Conservation (phyloP, 1,139 yeast genomes). For the Yarrowia galli region DNA sequence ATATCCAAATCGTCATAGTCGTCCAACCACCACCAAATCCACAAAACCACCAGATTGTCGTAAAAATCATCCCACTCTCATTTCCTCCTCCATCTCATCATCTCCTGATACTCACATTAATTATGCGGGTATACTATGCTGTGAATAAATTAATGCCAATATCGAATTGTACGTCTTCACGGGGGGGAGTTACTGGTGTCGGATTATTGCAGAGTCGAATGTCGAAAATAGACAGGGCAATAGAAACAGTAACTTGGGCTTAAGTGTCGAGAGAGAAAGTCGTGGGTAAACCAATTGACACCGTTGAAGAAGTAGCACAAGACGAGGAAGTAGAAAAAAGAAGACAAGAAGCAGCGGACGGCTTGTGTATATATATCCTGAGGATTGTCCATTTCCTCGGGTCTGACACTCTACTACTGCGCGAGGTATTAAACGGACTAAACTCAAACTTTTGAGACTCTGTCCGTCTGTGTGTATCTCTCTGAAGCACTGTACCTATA, state of each 20-base stretch:
- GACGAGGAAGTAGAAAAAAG: slow-evolving; percentile 30
- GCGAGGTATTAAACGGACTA: slow-evolving; percentile 37
- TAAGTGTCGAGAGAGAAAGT: slow-evolving; percentile 19
- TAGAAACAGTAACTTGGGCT: slow-evolving; percentile 29
- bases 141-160: slow-evolving; percentile 38
- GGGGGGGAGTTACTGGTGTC: slow-evolving; percentile 27
- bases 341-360: slow-evolving; percentile 23
- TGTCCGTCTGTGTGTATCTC: not conserved
- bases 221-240: slow-evolving; percentile 21
- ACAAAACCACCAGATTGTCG: not conserved
- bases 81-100: not conserved
- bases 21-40: not conserved
- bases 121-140: slow-evolving; percentile 39
- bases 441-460: not conserved
- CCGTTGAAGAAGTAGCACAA: slow-evolving; percentile 35
- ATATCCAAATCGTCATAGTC: not conserved
- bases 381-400: slow-evolving; percentile 17
- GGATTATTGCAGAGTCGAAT: slow-evolving; percentile 19
- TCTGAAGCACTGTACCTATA: slow-evolving; percentile 10
- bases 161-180: slow-evolving; percentile 38
- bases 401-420: slow-evolving; percentile 20
- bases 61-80: no score
- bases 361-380: slow-evolving; percentile 28
- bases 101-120: slow-evolving; percentile 33
- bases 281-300: slow-evolving; percentile 32